Evolutionary conservation across 2,329 filamentous ascomycete species (phyloP).

Genomic region (Cladophialophora psammophila): DNA sequence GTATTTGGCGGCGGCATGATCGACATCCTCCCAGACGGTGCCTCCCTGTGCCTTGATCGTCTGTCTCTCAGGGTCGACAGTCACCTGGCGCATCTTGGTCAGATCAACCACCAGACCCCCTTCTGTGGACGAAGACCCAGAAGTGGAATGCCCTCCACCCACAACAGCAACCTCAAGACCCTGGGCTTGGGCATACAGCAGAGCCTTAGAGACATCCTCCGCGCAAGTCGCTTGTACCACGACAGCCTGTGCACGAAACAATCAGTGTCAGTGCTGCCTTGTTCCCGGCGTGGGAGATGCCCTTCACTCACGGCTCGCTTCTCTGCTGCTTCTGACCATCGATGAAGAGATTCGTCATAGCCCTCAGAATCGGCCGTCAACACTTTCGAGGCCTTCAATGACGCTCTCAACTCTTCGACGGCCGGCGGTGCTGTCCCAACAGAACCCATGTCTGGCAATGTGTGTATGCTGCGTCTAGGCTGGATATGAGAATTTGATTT

Average conservation of each 20-base stretch:
- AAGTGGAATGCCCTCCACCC: conserved; percentile 65
- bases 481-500: too few species aligned
- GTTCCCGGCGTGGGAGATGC: too few species aligned
- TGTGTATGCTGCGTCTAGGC: too few species aligned
- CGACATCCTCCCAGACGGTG: conserved; percentile 62
- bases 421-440: not conserved
- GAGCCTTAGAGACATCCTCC: not conserved
- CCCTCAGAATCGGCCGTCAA: not conserved
- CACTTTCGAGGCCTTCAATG: conserved; percentile 1
- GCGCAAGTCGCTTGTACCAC: conserved; percentile 1
- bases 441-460: not conserved
- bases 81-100: conserved; percentile 57
- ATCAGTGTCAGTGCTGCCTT: too few species aligned
- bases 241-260: not conserved
- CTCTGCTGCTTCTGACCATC: conserved; percentile 17
- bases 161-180: conserved; percentile 60
- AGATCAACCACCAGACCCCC: conserved; percentile 66
- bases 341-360: conserved; percentile 5
- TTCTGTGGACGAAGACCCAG: conserved; percentile 57
- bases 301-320: conserved; percentile 12
- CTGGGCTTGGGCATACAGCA: not conserved
- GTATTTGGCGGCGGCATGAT: conserved; percentile 58
- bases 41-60: conserved; percentile 61
- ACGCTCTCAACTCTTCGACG: not conserved
- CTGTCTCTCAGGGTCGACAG: conserved; percentile 55